Evolutionary conservation across 768 basidiomycete species (phyloP).

Genomic region (Tricholoma terreum): DNA sequence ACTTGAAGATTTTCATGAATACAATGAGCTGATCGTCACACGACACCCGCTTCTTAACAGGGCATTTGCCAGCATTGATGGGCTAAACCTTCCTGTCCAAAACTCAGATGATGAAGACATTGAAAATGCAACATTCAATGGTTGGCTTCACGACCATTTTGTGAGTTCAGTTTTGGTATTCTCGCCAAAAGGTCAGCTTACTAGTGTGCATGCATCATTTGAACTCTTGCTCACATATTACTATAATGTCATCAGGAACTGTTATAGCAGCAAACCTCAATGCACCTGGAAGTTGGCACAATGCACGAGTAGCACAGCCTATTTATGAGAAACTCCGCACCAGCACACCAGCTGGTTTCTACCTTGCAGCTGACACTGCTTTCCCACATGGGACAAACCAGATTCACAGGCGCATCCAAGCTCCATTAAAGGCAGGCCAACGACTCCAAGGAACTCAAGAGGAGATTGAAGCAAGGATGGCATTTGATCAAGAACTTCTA

Average conservation of each 20-base stretch:
- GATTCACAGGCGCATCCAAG: slow-evolving; percentile 32
- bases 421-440: slow-evolving; percentile 35
- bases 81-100: slow-evolving; percentile 35
- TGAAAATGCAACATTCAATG: neutral
- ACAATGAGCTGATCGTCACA: slow-evolving; percentile 21
- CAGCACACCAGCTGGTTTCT: slow-evolving; percentile 38
- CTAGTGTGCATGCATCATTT: neutral
- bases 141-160: neutral
- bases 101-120: slow-evolving; percentile 17
- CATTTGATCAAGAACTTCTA: slow-evolving; percentile 36
- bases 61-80: slow-evolving; percentile 42
- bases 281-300: slow-evolving; percentile 49
- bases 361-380: slow-evolving; percentile 43
- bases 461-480: slow-evolving; percentile 20
- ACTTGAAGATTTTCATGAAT: slow-evolving; percentile 14
- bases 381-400: slow-evolving; percentile 36
- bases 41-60: slow-evolving; percentile 31
- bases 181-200: neutral
- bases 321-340: slow-evolving; percentile 35
- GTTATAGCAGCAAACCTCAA: slow-evolving; percentile 36
- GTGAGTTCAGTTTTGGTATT: neutral
- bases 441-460: slow-evolving; percentile 12
- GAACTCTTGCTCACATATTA: neutral
- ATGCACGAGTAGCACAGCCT: slow-evolving; percentile 36
- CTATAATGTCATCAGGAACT: slow-evolving; percentile 21